Conservation (phyloP, 2,329 filamentous ascomycete genomes). For the Helotiales sp. region DNA sequence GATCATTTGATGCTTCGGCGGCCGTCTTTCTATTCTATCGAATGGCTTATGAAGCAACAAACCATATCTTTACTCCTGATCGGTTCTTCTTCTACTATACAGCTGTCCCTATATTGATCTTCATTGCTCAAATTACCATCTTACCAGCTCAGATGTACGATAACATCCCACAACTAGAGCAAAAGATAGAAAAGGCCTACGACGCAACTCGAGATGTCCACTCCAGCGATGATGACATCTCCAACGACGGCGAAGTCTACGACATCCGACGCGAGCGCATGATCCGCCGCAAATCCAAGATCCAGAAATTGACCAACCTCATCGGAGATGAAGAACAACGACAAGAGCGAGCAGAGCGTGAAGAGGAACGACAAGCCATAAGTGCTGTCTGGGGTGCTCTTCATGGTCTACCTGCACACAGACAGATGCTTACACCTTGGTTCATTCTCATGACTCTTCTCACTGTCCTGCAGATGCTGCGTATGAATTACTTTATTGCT, state of each 20-base stretch:
- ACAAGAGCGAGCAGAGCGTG: conserved; percentile 9
- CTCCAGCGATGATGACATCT: conserved; percentile 10
- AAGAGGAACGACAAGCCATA: conserved; percentile 5
- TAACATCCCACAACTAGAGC: conserved; percentile 9
- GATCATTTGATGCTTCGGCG: conserved; percentile 14
- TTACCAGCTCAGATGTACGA: conserved; percentile 5
- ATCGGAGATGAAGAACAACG: conserved; percentile 7
- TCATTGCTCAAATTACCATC: conserved; percentile 3
- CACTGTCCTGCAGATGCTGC: conserved; percentile 10
- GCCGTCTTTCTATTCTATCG: conserved; percentile 14
- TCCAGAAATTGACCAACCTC: conserved; percentile 3
- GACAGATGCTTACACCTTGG: conserved; percentile 13
- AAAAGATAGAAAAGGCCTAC: conserved; percentile 9
- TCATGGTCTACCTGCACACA: conserved; percentile 8
- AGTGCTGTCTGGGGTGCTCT: conserved; percentile 12
- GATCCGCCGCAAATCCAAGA: conserved; percentile 8
- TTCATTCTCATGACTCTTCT: conserved; percentile 14
- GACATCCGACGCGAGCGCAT: background rate
- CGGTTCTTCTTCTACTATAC: conserved; percentile 13
- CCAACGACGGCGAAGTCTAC: conserved; percentile 7
- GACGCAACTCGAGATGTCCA: conserved; percentile 8
- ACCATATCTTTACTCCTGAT: conserved; percentile 6
- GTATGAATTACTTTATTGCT: conserved; percentile 16
- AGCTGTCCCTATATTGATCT: conserved; percentile 4
- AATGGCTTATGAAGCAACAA: conserved; percentile 6